A percentile compares a stretch with the other conserved stretches of the same genome.
These are phyloP conservation scores for Hortaea werneckii DNA, from an alignment of 2,329 filamentous ascomycete species.

Conservation along the genomic window DNA sequence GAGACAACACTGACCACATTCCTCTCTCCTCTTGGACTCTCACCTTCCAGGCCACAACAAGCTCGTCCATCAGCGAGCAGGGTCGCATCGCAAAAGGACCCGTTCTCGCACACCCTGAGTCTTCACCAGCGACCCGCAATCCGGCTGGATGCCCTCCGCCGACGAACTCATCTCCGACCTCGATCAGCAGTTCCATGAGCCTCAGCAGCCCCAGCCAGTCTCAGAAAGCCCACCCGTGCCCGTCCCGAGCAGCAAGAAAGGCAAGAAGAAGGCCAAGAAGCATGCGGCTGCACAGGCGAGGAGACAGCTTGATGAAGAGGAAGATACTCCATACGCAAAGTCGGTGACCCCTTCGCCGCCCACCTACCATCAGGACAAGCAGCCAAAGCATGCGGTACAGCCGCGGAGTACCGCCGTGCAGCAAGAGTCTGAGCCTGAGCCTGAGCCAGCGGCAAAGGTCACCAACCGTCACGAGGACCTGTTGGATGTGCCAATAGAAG, in stretches of 20 bases:
- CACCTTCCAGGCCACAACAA: too few relatives aligned
- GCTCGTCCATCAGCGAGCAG: too few relatives aligned
- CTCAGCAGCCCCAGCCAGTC: conserved; percentile 8
- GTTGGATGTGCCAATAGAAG: background rate
- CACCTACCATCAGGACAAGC: conserved; percentile 8
- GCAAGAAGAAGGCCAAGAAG: conserved; percentile 21
- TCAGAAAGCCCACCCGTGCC: conserved; percentile 5
- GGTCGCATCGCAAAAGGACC: too few relatives aligned
- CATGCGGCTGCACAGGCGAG: conserved; percentile 6
- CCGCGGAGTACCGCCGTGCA: background rate
- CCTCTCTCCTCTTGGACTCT: too few relatives aligned
- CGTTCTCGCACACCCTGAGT: too few relatives aligned
- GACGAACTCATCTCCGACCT: conserved; percentile 15
- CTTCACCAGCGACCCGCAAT: background rate
- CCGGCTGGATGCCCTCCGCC: conserved; percentile 10
- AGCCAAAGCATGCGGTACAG: background rate
- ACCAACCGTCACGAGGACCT: background rate
- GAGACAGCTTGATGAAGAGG: conserved; percentile 11
- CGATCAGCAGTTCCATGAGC: conserved; percentile 16
- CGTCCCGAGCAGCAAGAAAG: conserved; percentile 12
- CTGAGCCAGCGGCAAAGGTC: background rate
- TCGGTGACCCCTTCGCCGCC: conserved; percentile 20
- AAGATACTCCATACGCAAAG: conserved; percentile 16
- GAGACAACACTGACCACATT: too few relatives aligned
- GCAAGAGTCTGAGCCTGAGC: conserved; percentile 1